phyloP scores from a whole-genome alignment of 78 protist genomes.

The Dictyostelium capitatum region DNA sequence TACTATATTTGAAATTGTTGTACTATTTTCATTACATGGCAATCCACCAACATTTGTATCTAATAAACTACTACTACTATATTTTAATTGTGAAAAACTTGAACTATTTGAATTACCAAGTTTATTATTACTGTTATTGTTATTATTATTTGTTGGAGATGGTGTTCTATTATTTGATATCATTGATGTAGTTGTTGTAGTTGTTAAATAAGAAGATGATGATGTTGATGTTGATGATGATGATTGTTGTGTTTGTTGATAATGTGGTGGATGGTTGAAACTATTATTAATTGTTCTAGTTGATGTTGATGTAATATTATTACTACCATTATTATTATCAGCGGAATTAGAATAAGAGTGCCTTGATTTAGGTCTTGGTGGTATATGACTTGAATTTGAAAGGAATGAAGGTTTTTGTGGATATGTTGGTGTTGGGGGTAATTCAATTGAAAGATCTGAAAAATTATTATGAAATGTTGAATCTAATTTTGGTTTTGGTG shows the following conservation, averaged over 20 bases:
- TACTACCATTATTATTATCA: neutral
- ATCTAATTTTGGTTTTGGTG: constrained; percentile 31
- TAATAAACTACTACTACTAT: neutral
- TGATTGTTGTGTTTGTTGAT: no score
- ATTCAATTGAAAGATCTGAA: constrained; percentile 3
- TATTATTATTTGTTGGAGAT: neutral
- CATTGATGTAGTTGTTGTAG: neutral
- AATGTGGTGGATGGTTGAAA: no score
- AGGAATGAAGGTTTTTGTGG: constrained; percentile 20
- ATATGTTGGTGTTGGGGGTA: constrained; percentile 50
- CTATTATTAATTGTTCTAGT: no score
- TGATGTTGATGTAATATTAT: neutral
- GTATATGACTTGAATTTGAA: neutral
- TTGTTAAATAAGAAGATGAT: constrained; percentile 6
- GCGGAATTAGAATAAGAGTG: neutral
- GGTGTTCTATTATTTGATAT: neutral
- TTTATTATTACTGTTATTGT: neutral
- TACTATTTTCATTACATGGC: neutral
- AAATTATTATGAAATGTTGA: neutral
- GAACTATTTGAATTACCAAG: neutral
- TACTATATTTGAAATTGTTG: neutral
- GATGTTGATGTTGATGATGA: neutral
- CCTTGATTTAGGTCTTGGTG: constrained; percentile 12
- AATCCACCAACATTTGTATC: constrained; percentile 5
- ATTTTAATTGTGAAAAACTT: neutral